phyloP scores from a whole-genome alignment of 1,139 yeast species.

The Yamadazyma membranifaciens region DNA sequence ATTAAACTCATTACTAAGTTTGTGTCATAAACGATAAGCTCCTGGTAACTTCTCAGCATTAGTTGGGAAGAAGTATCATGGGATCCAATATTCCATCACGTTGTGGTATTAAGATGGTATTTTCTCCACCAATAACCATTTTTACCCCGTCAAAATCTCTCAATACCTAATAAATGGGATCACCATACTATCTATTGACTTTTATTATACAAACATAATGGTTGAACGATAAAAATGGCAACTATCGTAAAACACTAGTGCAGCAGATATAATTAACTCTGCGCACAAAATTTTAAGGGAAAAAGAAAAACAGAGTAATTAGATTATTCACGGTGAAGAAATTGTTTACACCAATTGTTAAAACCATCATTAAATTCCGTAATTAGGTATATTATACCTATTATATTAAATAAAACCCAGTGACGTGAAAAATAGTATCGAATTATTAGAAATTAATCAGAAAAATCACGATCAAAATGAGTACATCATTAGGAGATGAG shows the following conservation, averaged over 20 bases:
- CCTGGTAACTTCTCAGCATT: no score
- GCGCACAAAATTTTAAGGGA: constrained; percentile 8
- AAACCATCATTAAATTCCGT: not conserved
- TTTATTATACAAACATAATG: no score
- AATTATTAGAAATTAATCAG: not conserved
- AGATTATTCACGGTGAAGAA: not conserved
- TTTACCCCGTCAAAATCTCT: no score
- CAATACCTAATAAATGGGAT: no score
- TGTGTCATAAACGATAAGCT: no score
- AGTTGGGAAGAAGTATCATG: not conserved
- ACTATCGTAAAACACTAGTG: not conserved
- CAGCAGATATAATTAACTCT: not conserved
- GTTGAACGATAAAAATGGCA: no score
- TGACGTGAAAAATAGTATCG: no score
- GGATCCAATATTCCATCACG: no score
- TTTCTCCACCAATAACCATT: no score
- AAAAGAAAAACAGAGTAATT: constrained; percentile 4
- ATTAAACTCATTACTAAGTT: no score
- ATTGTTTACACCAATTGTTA: not conserved
- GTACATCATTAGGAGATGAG: constrained; percentile 17
- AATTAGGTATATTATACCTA: not conserved
- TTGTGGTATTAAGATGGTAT: no score
- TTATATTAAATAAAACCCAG: not conserved
- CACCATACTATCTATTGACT: no score
- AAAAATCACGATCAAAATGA: constrained; percentile 9